Evolutionary conservation across 2,329 filamentous ascomycete genomes (phyloP).

Genomic region (Thyridium curvatum): DNA sequence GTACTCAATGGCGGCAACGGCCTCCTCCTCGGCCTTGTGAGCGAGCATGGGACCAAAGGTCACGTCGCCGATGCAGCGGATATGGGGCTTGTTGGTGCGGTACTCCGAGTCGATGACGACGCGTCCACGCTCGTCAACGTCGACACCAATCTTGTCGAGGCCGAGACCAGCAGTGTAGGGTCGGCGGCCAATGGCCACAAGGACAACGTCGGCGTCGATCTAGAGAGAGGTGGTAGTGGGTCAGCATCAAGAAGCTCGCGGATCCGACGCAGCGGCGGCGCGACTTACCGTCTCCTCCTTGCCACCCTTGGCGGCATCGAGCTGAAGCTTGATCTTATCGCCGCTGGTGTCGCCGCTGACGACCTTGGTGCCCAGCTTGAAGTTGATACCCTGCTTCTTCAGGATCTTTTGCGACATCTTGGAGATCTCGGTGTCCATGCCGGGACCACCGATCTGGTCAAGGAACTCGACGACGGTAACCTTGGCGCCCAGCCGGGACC

Average conservation of each 20-base stretch:
- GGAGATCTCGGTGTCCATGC: slow-evolving; percentile 92
- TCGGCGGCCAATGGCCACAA: slow-evolving; percentile 92
- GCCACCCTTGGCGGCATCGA: slow-evolving; percentile 93
- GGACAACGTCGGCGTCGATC: slow-evolving; percentile 91
- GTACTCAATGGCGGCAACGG: slow-evolving; percentile 89
- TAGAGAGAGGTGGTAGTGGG: slow-evolving; percentile 22
- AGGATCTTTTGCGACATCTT: slow-evolving; percentile 91
- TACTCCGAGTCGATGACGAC: slow-evolving; percentile 98
- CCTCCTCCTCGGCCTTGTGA: slow-evolving; percentile 99
- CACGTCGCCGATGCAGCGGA: slow-evolving; percentile 91
- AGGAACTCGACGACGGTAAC: slow-evolving; percentile 98
- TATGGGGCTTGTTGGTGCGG: slow-evolving; percentile 95
- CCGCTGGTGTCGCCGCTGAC: slow-evolving; percentile 73
- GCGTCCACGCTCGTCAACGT: slow-evolving; percentile 87
- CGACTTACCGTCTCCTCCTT: slow-evolving; percentile 78
- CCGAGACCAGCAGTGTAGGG: slow-evolving; percentile 90
- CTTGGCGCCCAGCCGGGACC: slow-evolving; percentile 88
- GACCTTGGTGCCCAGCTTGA: slow-evolving; percentile 98
- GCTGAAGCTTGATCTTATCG: slow-evolving; percentile 70
- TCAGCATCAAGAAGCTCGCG: background rate
- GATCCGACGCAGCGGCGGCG: background rate
- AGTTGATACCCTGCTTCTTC: slow-evolving; percentile 94
- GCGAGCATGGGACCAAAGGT: slow-evolving; percentile 99
- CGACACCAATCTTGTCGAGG: slow-evolving; percentile 88
- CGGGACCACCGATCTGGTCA: slow-evolving; percentile 91